phyloP scores from a whole-genome alignment of 2,329 filamentous ascomycete genomes.

The Cadophora sp. region DNA sequence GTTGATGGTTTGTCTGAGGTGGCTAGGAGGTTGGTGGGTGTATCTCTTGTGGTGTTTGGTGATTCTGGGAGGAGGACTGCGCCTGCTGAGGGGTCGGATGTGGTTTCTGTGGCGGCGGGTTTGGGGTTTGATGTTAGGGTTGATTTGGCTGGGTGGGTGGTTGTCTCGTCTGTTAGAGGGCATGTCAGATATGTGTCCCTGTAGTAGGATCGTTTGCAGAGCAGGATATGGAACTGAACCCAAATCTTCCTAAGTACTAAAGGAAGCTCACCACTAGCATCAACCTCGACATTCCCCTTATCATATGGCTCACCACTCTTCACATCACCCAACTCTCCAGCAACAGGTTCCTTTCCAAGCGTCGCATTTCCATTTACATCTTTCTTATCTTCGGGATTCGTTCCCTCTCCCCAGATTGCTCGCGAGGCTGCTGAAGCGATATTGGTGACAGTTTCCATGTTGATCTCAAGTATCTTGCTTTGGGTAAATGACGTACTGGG shows the following conservation, averaged over 20 bases:
- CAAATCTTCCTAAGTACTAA: no score
- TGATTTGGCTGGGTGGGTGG: background rate
- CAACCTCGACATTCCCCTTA: conserved; percentile 71
- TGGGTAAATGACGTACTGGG: background rate
- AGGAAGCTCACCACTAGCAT: conserved; percentile 42
- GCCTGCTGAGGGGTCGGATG: background rate
- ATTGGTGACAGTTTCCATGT: conserved; percentile 70
- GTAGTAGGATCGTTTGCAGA: background rate
- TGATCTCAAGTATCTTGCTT: conserved; percentile 16
- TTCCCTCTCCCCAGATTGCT: conserved; percentile 51
- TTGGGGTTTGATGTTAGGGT: conserved; percentile 6
- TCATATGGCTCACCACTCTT: conserved; percentile 77
- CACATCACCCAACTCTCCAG: conserved; percentile 72
- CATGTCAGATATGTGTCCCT: background rate
- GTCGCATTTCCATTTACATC: conserved; percentile 26
- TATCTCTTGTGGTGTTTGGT: background rate
- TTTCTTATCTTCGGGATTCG: conserved; percentile 27
- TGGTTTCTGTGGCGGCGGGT: background rate
- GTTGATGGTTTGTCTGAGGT: background rate
- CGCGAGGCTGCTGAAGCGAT: conserved; percentile 54
- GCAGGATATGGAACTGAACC: background rate
- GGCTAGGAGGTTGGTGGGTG: background rate
- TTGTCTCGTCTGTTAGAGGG: background rate
- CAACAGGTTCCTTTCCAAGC: conserved; percentile 69
- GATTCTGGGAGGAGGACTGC: conserved; percentile 14